phyloP scores from a whole-genome alignment of 768 basidiomycete genomes.

The Amanita pseudoporphyria region DNA sequence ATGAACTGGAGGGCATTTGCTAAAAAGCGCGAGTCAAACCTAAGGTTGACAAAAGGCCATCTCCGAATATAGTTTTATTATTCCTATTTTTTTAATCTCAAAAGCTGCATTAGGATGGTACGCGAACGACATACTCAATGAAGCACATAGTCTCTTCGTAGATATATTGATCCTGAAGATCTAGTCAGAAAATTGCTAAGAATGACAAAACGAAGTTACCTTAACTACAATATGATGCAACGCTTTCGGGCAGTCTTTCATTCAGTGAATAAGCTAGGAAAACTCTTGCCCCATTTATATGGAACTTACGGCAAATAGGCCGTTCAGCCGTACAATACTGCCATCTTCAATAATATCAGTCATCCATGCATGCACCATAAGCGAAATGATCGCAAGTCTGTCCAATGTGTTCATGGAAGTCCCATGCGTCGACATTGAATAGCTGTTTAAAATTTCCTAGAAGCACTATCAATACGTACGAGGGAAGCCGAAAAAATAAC shows the following conservation, averaged over 20 bases:
- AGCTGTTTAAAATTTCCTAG: too few relatives aligned
- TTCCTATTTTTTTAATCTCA: too few relatives aligned
- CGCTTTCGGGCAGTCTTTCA: conserved; percentile 26
- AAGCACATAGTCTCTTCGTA: conserved; percentile 20
- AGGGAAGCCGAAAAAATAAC: conserved; percentile 29
- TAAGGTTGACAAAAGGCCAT: background rate
- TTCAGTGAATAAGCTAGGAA: background rate
- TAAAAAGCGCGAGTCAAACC: background rate
- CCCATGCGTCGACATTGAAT: conserved; percentile 23
- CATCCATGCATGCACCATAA: background rate
- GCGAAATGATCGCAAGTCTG: conserved; percentile 19
- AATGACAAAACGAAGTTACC: conserved; percentile 17
- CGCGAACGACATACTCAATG: conserved; percentile 14
- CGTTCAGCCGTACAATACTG: background rate
- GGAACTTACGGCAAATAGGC: background rate
- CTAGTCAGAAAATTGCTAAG: too few relatives aligned
- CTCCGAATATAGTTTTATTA: background rate
- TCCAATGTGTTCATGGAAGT: conserved; percentile 22
- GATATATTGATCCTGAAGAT: conserved; percentile 20
- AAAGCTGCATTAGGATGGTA: conserved; percentile 1
- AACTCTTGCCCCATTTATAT: background rate
- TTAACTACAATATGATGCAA: conserved; percentile 36
- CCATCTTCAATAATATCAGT: background rate
- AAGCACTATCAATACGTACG: conserved; percentile 21
- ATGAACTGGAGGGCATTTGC: conserved; percentile 18